A percentile compares a stretch with the other conserved stretches of the same genome.
Evolutionary conservation across 805 yeast genomes (phyloP).

Genomic region (Suhomyces prunicola): DNA sequence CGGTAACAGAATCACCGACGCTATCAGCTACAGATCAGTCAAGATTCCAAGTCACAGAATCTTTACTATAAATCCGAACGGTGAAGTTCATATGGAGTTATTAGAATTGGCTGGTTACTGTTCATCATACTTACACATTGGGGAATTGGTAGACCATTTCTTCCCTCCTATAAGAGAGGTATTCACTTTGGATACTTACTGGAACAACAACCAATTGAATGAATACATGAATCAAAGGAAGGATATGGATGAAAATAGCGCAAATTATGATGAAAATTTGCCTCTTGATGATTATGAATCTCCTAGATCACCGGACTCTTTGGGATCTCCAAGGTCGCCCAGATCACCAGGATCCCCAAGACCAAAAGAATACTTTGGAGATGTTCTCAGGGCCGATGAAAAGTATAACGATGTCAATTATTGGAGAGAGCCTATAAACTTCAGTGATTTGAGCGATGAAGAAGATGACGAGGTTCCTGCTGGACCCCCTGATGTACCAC

Average conservation of each 20-base stretch:
- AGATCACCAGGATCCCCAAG: constrained; percentile 25
- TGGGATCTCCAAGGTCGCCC: constrained; percentile 9
- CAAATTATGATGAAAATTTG: neutral
- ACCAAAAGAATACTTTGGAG: constrained; percentile 27
- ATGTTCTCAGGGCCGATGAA: constrained; percentile 44
- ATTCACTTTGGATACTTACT: constrained; percentile 26
- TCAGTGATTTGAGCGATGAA: constrained; percentile 51
- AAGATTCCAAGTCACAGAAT: constrained; percentile 92
- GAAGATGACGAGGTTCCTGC: constrained; percentile 17
- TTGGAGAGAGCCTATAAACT: constrained; percentile 83
- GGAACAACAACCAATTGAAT: constrained; percentile 36
- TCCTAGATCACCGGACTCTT: constrained; percentile 6
- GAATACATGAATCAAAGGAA: constrained; percentile 27
- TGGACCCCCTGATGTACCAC: neutral
- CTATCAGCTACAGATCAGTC: constrained; percentile 88
- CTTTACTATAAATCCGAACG: constrained; percentile 93
- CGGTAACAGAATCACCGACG: constrained; percentile 95
- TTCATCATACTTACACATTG: constrained; percentile 82
- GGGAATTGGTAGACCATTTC: constrained; percentile 94
- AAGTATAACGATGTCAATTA: constrained; percentile 82
- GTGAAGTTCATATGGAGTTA: constrained; percentile 96
- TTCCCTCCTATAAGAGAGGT: constrained; percentile 71
- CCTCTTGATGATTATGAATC: neutral
- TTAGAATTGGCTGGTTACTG: constrained; percentile 90
- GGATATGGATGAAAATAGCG: constrained; percentile 5